A percentile compares a stretch with the other conserved stretches of the same genome.
Evolutionary conservation across 2,329 filamentous ascomycete genomes (phyloP).

Genomic region (Bimuria novae-zelandiae): DNA sequence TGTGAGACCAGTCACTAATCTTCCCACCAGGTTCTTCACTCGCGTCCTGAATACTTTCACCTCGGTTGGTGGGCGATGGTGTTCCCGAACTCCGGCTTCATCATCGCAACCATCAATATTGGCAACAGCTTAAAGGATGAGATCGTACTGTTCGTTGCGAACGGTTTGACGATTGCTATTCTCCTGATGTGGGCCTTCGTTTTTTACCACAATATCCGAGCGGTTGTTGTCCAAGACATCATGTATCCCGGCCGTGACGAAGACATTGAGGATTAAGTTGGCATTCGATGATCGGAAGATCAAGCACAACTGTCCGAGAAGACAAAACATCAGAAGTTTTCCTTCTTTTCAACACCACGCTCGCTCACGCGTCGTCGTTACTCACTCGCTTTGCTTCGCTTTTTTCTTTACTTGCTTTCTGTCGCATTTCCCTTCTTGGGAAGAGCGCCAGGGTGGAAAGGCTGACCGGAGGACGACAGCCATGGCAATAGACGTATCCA

Average conservation of each 20-base stretch:
- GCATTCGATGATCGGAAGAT: background rate
- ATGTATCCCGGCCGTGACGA: constrained; percentile 64
- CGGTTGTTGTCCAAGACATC: constrained; percentile 58
- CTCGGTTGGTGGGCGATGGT: constrained; percentile 67
- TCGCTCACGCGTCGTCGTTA: background rate
- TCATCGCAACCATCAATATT: constrained; percentile 50
- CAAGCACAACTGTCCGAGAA: background rate
- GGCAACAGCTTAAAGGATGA: constrained; percentile 43
- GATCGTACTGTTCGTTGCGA: constrained; percentile 46
- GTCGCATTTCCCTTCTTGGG: background rate
- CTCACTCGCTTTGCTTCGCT: background rate
- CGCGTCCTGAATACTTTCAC: constrained; percentile 57
- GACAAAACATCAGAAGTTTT: background rate
- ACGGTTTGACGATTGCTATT: constrained; percentile 57
- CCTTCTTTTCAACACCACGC: background rate
- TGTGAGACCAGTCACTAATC: constrained; percentile 11
- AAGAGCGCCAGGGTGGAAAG: too few species aligned
- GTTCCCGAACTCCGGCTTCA: constrained; percentile 50
- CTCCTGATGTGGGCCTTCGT: constrained; percentile 61
- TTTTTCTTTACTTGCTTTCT: background rate
- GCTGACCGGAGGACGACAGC: background rate
- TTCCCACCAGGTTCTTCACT: constrained; percentile 32
- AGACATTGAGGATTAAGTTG: constrained; percentile 51
- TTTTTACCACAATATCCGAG: constrained; percentile 55
- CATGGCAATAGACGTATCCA: background rate